A percentile compares a stretch with the other conserved stretches of the same genome.
These are phyloP conservation scores for Rhodotorula graminis DNA, from an alignment of 768 basidiomycete species.

Conservation along the genomic window DNA sequence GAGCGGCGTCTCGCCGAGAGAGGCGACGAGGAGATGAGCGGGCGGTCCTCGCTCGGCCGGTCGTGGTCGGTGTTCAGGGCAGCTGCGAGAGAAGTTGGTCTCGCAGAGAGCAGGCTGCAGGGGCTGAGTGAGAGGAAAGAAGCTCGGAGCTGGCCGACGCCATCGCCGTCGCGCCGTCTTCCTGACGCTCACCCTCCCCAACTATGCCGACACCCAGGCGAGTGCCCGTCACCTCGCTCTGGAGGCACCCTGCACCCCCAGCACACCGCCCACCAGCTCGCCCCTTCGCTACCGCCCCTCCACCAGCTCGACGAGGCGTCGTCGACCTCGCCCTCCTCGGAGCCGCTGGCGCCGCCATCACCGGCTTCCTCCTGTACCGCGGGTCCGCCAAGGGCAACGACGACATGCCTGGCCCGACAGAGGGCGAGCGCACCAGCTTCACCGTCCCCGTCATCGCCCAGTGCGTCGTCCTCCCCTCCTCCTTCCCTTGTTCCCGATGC, in stretches of 20 bases:
- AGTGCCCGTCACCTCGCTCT: background rate
- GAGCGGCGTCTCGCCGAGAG: too few species aligned
- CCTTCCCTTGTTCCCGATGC: background rate
- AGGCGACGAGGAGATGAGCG: background rate
- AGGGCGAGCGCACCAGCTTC: constrained; percentile 11
- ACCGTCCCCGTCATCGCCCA: constrained; percentile 35
- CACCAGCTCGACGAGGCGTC: background rate
- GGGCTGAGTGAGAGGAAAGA: too few species aligned
- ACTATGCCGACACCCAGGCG: background rate
- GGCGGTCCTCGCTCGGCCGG: too few species aligned
- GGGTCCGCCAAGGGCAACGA: background rate
- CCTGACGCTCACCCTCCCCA: background rate
- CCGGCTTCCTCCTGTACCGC: constrained; percentile 23
- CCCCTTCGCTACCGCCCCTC: background rate
- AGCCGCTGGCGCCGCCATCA: constrained; percentile 10
- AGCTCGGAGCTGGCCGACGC: too few species aligned
- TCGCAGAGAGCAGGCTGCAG: too few species aligned
- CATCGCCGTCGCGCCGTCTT: background rate
- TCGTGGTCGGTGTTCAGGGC: too few species aligned
- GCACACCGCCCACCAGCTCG: background rate
- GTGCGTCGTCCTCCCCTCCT: constrained; percentile 9
- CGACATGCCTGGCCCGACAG: background rate
- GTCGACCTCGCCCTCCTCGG: constrained; percentile 28
- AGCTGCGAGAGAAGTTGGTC: too few species aligned
- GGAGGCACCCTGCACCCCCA: background rate